Evolutionary conservation across 2,329 filamentous ascomycete species (phyloP).

Genomic region (Talaromyces sp.): DNA sequence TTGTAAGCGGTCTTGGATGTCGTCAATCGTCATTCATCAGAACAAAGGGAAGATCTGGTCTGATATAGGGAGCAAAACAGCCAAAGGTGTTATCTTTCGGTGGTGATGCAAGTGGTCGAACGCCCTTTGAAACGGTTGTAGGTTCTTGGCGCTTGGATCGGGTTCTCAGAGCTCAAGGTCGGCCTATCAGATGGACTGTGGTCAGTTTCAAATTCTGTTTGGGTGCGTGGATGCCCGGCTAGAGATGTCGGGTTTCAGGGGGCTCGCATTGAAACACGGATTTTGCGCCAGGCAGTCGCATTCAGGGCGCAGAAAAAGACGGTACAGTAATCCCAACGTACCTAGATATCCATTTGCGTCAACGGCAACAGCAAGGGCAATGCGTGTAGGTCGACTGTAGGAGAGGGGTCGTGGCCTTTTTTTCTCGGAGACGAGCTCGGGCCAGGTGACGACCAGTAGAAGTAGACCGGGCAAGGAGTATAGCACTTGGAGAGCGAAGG

Average conservation of each 20-base stretch:
- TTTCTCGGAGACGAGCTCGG: neutral
- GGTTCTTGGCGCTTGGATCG: neutral
- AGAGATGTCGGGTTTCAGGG: neutral
- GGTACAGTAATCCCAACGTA: neutral
- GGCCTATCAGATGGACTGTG: neutral
- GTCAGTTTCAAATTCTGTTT: neutral
- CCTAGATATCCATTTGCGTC: neutral
- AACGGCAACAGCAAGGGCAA: neutral
- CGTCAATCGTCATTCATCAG: slow-evolving; percentile 8
- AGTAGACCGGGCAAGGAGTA: neutral
- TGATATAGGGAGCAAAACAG: neutral
- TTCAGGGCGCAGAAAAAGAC: neutral
- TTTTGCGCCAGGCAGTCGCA: neutral
- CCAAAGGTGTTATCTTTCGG: neutral
- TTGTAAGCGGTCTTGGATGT: neutral
- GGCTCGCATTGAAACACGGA: neutral
- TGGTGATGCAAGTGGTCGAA: neutral
- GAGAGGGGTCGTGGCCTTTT: neutral
- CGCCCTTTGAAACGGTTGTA: neutral
- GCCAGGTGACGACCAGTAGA: neutral
- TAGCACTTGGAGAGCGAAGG: neutral
- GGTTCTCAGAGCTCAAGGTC: neutral
- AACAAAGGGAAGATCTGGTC: neutral
- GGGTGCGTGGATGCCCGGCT: neutral
- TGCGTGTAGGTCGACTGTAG: neutral